Evolutionary conservation across 2,329 filamentous ascomycete genomes (phyloP), one percentile per base, ranked within the genome.

Genomic region (Ascochyta fabae): DNA sequence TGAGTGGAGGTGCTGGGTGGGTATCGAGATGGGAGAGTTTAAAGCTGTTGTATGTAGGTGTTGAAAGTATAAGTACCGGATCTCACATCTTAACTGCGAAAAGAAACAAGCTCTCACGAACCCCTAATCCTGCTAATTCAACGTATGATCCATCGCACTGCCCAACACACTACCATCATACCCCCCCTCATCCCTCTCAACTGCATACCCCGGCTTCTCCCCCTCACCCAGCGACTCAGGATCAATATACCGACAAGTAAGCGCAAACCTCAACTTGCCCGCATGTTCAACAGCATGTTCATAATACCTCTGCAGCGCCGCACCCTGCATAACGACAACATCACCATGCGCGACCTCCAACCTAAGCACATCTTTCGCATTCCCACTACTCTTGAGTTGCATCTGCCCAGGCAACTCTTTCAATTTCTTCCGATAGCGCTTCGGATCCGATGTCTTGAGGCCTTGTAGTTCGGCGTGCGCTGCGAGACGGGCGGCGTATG

Each of bases 261-360:
- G 61, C 0, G 84, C 84, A 68, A 85, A 87, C 2, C 84, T 76
- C 38, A 85, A 72, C 45, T 76, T 78, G 0, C 83, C 83, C 9
- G 71, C 56, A 4, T 84, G 80, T 0, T 77, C 78, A 0, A 87
- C 84, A 19, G 76, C 74, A 64, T 87, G 85, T 79, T 88, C 85
- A 50, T 86, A 86, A 19, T 80, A 77, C 60, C 80, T 77, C 62
- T 90, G 88, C 12, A 90, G 83, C 0, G 76, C 73, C 0, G 74
- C 75, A 0, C 86, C 86, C 60, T 86, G 81, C 86, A 89, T 89
- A 16, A 88, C 75, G 2, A 86, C 79, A 10, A 89, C 81, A 65
- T 89, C 87, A 0, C 87, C 87, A 66, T 90, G 87, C 7, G 80
- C 77, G 3, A 90, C 73, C 1, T 76, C 73, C 65, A 86, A 68